Evolutionary conservation across 2,329 filamentous ascomycete genomes (phyloP), one percentile per base, ranked within the genome.

Genomic region (Xylaria sp.): DNA sequence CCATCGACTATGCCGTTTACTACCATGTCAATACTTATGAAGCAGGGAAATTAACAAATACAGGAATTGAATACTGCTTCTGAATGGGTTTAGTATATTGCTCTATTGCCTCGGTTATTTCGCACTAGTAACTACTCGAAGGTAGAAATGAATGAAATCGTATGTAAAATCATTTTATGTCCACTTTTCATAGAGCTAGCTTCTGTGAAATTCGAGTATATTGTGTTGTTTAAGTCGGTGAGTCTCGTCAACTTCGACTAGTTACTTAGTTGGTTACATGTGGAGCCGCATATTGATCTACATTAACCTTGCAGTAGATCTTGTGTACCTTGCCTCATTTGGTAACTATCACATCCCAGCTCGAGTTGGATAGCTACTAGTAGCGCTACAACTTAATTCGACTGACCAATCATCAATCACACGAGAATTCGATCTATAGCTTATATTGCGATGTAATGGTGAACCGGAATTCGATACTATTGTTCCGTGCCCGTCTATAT

Each of bases 231-330:
- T 53, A 38, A 60, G 56, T 67, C 65, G 65, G 65, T 67, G 65
- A 63, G 56, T 20, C 53, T 40, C 40, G 15, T 28, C 42, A 46
- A 23, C 44, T 48, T 33, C 33, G 36, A 38, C 36, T 38, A 38
- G 36, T 38, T 38, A 33, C 4, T 67, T 31, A 9, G 23, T 58
- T 23, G 23, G 23, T 28, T 28, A 36, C n/a, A 40, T 42, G 38
- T 48, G 51, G 40, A 51, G 13, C 36, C 40, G 59, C 28, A 56
- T 15, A 33, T 10, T 13, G 57, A 44, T 67, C 65, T 49, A 20
- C 38, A 64, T 64, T 57, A 31, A 64, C 65, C 60, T 51, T 67
- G 65, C 65, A 57, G 51, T 33, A 67, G 59, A 67, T 67, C 60
- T 57, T 48, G 26, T 23, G 40, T 60, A 33, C 48, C 40, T 33